phyloP scores from a whole-genome alignment of 208 protist genomes.

The Leishmania aethiopica region DNA sequence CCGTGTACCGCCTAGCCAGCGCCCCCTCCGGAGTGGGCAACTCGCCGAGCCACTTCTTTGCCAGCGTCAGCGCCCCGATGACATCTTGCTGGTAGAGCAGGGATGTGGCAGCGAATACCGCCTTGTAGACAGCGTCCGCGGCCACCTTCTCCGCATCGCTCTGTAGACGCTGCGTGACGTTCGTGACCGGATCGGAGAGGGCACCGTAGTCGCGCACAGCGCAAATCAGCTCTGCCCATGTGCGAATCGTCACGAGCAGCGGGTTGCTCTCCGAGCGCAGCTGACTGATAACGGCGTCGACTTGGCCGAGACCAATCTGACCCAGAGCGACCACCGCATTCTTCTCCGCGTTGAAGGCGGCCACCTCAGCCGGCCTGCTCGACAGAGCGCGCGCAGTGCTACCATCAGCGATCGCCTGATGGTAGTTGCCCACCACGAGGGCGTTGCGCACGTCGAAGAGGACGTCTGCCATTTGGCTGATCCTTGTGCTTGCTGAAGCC shows the following conservation, averaged over 20 bases:
- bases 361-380: slow-evolving; percentile 55
- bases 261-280: slow-evolving; percentile 55
- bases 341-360: slow-evolving; percentile 68
- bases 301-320: slow-evolving; percentile 81
- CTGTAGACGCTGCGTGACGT: slow-evolving; percentile 35
- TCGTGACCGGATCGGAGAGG: slow-evolving; percentile 10
- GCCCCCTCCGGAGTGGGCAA: slow-evolving; percentile 38
- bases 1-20: slow-evolving; percentile 27
- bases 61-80: slow-evolving; percentile 53
- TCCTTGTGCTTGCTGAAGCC: background rate
- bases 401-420: slow-evolving; percentile 77
- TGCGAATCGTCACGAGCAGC: slow-evolving; percentile 50
- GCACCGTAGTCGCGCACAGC: slow-evolving; percentile 28
- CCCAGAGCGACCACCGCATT: slow-evolving; percentile 64
- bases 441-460: slow-evolving; percentile 88
- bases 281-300: slow-evolving; percentile 64
- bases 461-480: slow-evolving; percentile 64
- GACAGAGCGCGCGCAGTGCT: slow-evolving; percentile 39
- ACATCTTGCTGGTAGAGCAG: slow-evolving; percentile 51
- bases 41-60: slow-evolving; percentile 57
- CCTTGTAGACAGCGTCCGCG: slow-evolving; percentile 30
- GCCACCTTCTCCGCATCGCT: slow-evolving; percentile 37
- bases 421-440: slow-evolving; percentile 86
- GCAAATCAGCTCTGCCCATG: slow-evolving; percentile 55
- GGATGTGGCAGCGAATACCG: slow-evolving; percentile 56